phyloP scores from a whole-genome alignment of 2,329 filamentous ascomycete genomes.

The Leptographium galeiforme region DNA sequence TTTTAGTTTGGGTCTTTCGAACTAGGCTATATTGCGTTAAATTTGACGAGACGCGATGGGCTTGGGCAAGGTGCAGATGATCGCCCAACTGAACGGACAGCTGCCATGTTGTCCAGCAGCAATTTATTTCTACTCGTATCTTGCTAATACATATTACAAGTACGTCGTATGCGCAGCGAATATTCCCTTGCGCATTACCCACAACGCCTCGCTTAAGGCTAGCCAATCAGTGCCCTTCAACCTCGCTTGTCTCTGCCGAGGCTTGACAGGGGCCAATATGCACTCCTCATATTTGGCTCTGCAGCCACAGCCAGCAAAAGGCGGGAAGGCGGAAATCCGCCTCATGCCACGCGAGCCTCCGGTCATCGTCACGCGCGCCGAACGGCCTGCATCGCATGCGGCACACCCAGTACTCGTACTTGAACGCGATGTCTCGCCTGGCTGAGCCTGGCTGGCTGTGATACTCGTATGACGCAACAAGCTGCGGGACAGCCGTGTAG shows the following conservation, averaged over 20 bases:
- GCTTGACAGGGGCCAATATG: not conserved
- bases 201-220: slow-evolving; percentile 17
- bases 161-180: not conserved
- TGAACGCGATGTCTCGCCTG: too few species aligned
- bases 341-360: too few species aligned
- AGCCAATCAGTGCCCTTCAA: slow-evolving; percentile 20
- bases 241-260: slow-evolving; percentile 18
- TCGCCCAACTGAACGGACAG: not conserved
- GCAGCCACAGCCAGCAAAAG: too few species aligned
- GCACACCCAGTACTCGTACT: too few species aligned
- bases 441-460: too few species aligned
- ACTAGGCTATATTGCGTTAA: slow-evolving; percentile 25
- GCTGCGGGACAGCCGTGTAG: not conserved
- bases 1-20: not conserved
- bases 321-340: too few species aligned
- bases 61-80: not conserved
- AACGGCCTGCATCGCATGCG: too few species aligned
- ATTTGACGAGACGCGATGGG: slow-evolving; percentile 21
- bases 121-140: too few species aligned
- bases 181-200: not conserved
- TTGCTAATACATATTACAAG: too few species aligned
- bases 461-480: too few species aligned
- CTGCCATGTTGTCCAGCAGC: not conserved
- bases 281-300: too few species aligned
- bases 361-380: too few species aligned